phyloP scores from a whole-genome alignment of 768 basidiomycete genomes.

The Coprinopsis cinerea region DNA sequence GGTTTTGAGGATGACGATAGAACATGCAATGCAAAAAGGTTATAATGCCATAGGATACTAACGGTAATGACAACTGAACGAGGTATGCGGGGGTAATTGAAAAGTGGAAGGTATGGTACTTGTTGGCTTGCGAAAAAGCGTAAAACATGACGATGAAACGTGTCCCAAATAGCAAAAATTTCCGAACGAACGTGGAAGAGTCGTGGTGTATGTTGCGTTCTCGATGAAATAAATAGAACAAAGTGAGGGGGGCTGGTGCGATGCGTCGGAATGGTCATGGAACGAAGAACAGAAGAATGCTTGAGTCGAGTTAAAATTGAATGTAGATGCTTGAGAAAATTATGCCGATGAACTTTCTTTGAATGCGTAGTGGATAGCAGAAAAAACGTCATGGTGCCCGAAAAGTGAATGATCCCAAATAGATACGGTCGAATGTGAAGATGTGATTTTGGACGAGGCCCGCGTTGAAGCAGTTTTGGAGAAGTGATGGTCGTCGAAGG shows the following conservation, averaged over 20 bases:
- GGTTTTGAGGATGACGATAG: too few species aligned
- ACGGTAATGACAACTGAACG: background rate
- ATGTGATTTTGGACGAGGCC: background rate
- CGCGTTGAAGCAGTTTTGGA: slow-evolving; percentile 11
- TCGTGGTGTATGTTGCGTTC: background rate
- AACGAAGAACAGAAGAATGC: background rate
- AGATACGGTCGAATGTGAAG: background rate
- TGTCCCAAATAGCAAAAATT: background rate
- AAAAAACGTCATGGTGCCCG: background rate
- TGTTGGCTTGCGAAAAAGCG: too few species aligned
- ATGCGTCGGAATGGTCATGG: background rate
- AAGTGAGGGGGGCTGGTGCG: background rate
- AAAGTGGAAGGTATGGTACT: background rate
- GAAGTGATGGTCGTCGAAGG: background rate
- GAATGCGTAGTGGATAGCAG: background rate
- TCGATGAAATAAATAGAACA: background rate
- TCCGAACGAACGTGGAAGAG: background rate
- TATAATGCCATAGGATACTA: background rate
- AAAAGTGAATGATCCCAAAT: background rate
- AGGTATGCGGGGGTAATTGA: too few species aligned
- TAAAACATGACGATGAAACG: background rate
- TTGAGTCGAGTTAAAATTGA: too few species aligned
- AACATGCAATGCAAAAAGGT: background rate
- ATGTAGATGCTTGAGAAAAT: background rate
- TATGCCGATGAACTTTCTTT: background rate